Evolutionary conservation across 805 yeast species (phyloP).

Genomic region (Lipomyces yamadae): DNA sequence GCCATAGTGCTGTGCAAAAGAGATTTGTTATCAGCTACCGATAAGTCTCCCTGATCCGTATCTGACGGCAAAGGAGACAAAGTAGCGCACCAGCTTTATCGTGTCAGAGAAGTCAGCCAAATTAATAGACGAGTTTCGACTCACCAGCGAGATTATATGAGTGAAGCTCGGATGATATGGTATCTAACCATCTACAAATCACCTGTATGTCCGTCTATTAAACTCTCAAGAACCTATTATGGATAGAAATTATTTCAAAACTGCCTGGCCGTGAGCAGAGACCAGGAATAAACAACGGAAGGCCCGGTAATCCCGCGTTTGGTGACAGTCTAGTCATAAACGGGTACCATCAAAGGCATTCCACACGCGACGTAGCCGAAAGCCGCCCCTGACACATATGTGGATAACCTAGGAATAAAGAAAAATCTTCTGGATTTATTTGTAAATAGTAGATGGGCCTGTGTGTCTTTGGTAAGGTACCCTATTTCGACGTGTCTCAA

Average conservation of each 20-base stretch:
- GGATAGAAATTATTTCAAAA: neutral
- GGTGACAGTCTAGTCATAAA: neutral
- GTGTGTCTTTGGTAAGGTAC: no score
- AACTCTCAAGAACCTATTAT: no score
- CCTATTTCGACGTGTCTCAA: no score
- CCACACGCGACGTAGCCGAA: neutral
- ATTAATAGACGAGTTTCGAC: neutral
- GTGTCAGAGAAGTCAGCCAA: neutral
- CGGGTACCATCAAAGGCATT: neutral
- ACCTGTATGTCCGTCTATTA: no score
- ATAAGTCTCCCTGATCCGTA: neutral
- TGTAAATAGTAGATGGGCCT: no score
- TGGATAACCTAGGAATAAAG: neutral
- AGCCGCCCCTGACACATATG: neutral
- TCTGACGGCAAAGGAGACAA: neutral
- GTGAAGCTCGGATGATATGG: neutral
- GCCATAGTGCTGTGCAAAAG: constrained; percentile 3
- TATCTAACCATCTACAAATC: neutral
- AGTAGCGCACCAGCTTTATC: neutral
- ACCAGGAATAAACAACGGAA: neutral
- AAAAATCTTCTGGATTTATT: neutral
- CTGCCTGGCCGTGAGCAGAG: neutral
- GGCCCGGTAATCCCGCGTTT: neutral
- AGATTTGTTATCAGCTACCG: neutral
- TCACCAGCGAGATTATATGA: neutral